These are phyloP conservation scores for Tilletia indica DNA, from an alignment of 1,284 basidiomycete genomes.

Conservation along the genomic window DNA sequence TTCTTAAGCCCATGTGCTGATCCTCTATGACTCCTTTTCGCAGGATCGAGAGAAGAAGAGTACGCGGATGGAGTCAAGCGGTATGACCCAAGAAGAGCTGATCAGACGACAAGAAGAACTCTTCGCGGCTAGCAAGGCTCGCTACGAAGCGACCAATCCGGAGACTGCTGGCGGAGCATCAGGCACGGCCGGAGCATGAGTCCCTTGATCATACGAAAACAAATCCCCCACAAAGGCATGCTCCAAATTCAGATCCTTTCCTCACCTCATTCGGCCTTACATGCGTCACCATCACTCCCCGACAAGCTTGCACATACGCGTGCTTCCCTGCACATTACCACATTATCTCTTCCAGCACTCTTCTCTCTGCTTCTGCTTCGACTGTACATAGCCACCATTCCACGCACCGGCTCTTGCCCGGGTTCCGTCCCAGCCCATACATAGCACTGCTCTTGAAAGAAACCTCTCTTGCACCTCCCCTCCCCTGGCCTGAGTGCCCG, in stretches of 20 bases:
- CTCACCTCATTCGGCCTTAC: background rate
- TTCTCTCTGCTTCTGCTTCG: background rate
- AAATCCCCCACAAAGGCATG: background rate
- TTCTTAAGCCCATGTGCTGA: too few relatives aligned
- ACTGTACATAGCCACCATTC: too few relatives aligned
- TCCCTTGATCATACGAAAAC: background rate
- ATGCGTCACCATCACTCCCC: background rate
- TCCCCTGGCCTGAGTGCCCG: too few relatives aligned
- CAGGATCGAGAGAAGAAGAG: conserved; percentile 68
- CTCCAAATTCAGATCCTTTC: background rate
- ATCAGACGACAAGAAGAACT: conserved; percentile 81
- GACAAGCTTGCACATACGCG: too few relatives aligned
- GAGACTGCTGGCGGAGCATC: background rate
- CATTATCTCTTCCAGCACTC: background rate
- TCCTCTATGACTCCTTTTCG: background rate
- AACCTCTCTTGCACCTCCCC: too few relatives aligned
- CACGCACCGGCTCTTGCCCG: too few relatives aligned
- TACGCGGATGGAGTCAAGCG: conserved; percentile 70
- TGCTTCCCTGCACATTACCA: too few relatives aligned
- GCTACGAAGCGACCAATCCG: conserved; percentile 58
- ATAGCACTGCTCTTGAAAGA: too few relatives aligned
- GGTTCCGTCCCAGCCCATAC: too few relatives aligned
- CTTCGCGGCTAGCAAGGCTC: conserved; percentile 77
- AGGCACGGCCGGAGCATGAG: background rate
- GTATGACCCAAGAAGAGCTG: conserved; percentile 86